Base-by-base conservation (phyloP, 805 yeast genomes). In the Yarrowia sp. region DNA sequence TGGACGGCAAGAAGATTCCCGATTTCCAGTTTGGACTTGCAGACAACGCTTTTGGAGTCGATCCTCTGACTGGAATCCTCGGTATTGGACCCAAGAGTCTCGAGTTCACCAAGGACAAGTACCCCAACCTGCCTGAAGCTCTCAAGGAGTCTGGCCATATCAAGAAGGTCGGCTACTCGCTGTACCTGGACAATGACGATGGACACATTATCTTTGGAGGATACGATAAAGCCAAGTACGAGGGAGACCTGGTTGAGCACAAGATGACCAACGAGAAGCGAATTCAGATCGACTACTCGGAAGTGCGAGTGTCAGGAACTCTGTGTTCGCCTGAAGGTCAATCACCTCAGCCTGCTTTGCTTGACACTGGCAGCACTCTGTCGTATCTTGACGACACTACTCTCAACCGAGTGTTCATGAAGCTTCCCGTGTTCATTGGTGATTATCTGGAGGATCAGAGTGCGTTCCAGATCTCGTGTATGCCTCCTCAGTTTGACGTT, bases 21-120 rank as follows among this genome's bases (percentile, higher is more conserved):
- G 78, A 80, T 66, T 78, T 91, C 52, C 87, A 93, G 9, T 85
- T 93, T 78, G 98, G 97, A 1, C 86, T 91, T 16, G 95, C 91
- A 3, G 87, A 86, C 74, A 76, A 78, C 48, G 84, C 91, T 4
- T 56, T 56, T 42, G 63, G 63, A 15, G 48, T 42, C 7, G 86
- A 87, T 70, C 87, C 94, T 10, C 77, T 84, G 32, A 81, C 86
- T 72, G 97, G 97, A 67, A 74, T 80, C 46, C 72, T 79, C 52
- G 82, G 82, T 14, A 73, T 80, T 46, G 82, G 82, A 22, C 76
- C 80, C 43, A 76, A 80, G 8, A 89, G 87, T 14, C 81, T 90
- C 68, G 97, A 92, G 77, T 70, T 71, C 58, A 75, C 77, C 22
- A 65, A 41, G 64, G 49, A 65, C 55, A 69, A 70, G 5, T 91